Evolutionary conservation across 2,329 filamentous ascomycete species (phyloP), one percentile per base, ranked within the genome.

Genomic region (Microcyclospora pomicola): DNA sequence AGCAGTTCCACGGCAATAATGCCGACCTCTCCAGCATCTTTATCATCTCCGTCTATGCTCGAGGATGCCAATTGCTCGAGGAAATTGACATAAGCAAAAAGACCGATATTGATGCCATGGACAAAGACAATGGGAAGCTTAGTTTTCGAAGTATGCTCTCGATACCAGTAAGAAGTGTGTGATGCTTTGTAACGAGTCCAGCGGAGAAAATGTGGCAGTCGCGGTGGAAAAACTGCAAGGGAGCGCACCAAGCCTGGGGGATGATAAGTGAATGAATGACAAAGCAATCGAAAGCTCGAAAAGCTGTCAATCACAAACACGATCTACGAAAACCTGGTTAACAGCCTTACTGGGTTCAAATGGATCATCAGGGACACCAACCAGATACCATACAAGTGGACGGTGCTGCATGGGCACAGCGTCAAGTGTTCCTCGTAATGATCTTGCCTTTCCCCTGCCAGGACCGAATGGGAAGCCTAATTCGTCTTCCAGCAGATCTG

Each of bases 21-120:
- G n/a, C 75, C 75, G 13, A 75, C 58, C 34, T 68, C 59, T 24
- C 19, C 19, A 4, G 19, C 19, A 7, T 24, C 19, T 24, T 4
- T 24, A 4, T 33, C 38, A 31, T 14, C 37, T 7, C 19, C 19
- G 7, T 7, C 19, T 24, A 24, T 7, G 24, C 13, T 15, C 14
- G 16, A 3, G 34, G 15, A 11, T 29, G 15, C 16, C 13, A 40
- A 29, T n/a, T 36, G 63, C 27, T 55, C 52, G 2, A 82, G 58
- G 49, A 77, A 77, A n/a, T 58, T 53, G n/a, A 65, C 59, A 47
- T 81, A 81, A 1, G 74, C 68, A 53, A 69, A 72, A 2, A 82
- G 64, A 0, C 77, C 77, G 41, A 82, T 67, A 32, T 77, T 75
- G 32, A 80, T 79, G 13, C 78, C 77, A 47, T 82, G 77, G 38